Evolutionary conservation across 78 protist genomes (phyloP).

Genomic region (Thecamonas trahens): DNA sequence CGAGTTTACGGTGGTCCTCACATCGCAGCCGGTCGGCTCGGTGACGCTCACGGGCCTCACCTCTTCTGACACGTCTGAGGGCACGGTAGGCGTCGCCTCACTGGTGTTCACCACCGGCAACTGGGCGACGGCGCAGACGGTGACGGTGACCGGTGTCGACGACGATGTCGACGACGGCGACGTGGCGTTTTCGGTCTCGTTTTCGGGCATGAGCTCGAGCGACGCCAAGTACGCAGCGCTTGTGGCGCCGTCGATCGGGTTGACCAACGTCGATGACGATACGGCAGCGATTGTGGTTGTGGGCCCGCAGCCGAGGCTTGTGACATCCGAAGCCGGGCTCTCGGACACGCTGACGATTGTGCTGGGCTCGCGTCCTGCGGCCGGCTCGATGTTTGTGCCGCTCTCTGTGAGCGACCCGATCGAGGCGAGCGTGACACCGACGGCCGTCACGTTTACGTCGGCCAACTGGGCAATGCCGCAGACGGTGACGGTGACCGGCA

Average conservation of each 20-base stretch:
- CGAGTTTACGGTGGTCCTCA: background rate
- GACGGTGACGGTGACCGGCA: slow-evolving; percentile 4
- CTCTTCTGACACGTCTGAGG: too few species aligned
- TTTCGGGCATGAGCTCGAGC: background rate
- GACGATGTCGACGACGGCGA: too few species aligned
- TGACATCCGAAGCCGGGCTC: background rate
- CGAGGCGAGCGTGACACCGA: slow-evolving; percentile 1
- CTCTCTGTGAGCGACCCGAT: background rate
- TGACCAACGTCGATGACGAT: background rate
- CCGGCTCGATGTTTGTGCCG: background rate
- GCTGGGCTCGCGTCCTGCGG: background rate
- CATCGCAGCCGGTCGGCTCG: background rate
- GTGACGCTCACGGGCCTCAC: too few species aligned
- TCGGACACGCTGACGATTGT: background rate
- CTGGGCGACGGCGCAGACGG: background rate
- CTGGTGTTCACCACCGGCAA: background rate
- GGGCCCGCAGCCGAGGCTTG: background rate
- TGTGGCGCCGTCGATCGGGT: background rate
- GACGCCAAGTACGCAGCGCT: background rate
- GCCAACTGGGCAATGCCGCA: background rate
- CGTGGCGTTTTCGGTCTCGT: too few species aligned
- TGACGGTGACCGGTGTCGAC: background rate
- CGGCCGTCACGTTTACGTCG: background rate
- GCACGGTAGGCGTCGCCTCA: too few species aligned
- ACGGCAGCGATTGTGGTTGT: background rate